Percentiles rank a stretch among this genome's conserved stretches.
Conservation (phyloP, 257 asterid genomes). For the Nicotiana benthamiana region DNA sequence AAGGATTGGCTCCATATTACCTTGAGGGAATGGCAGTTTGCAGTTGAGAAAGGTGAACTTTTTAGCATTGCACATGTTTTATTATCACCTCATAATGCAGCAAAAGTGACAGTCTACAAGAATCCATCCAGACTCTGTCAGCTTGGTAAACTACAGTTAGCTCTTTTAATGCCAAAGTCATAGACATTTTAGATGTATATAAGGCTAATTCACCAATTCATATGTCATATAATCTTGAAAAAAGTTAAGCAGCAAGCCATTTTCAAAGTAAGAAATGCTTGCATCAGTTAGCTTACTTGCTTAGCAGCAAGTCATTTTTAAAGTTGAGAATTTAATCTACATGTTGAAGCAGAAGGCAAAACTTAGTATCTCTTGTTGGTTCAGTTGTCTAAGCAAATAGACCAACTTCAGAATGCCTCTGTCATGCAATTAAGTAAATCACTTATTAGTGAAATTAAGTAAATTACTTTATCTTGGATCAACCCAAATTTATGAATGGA, state of each 20-base stretch:
- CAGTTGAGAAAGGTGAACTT: slow-evolving; percentile 77
- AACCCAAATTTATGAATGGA: not conserved
- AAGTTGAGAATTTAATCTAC: too few relatives aligned
- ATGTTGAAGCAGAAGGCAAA: too few relatives aligned
- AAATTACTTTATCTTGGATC: not conserved
- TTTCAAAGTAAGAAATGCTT: not conserved
- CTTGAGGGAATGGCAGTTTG: slow-evolving; percentile 85
- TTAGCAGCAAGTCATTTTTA: too few relatives aligned
- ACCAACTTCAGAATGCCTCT: too few relatives aligned
- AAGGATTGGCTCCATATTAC: slow-evolving; percentile 53
- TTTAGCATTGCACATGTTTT: slow-evolving; percentile 81
- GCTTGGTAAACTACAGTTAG: slow-evolving; percentile 67
- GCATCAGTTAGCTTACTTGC: not conserved
- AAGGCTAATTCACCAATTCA: not conserved
- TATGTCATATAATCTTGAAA: not conserved
- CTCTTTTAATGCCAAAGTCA: slow-evolving; percentile 34
- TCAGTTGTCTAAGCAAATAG: too few relatives aligned
- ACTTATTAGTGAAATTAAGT: not conserved
- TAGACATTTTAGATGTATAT: not conserved
- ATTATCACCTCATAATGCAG: slow-evolving; percentile 44
- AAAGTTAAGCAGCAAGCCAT: not conserved
- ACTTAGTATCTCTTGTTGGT: too few relatives aligned
- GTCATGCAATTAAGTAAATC: not conserved
- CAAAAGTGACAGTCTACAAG: slow-evolving; percentile 59
- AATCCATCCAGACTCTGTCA: slow-evolving; percentile 70